Evolutionary conservation across 164 flowering plant genomes (phyloP).

Genomic region (Pachysandra terminalis): DNA sequence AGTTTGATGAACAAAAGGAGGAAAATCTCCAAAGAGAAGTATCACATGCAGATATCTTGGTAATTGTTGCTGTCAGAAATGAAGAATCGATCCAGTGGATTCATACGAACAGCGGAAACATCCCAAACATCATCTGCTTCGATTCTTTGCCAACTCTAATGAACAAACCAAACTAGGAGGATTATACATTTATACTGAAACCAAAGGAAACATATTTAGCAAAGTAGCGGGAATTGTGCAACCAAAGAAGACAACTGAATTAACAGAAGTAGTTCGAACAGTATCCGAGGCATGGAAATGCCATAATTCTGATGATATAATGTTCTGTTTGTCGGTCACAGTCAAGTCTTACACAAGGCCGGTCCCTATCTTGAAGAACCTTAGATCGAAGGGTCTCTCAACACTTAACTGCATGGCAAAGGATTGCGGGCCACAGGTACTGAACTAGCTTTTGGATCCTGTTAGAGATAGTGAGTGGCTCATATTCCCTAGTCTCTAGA

Average conservation of each 20-base stretch:
- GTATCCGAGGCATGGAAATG: conserved; percentile 86
- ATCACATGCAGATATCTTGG: conserved; percentile 51
- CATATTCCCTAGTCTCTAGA: too few relatives aligned
- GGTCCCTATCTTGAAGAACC: conserved; percentile 59
- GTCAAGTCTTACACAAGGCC: conserved; percentile 83
- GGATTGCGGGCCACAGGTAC: conserved; percentile 76
- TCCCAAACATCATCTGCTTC: too few relatives aligned
- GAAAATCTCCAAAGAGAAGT: conserved; percentile 32
- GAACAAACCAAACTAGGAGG: conserved; percentile 87
- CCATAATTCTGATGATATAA: conserved; percentile 82
- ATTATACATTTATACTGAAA: conserved; percentile 23
- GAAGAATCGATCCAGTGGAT: conserved; percentile 65
- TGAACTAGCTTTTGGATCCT: conserved; percentile 83
- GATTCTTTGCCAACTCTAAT: conserved; percentile 54
- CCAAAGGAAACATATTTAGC: conserved; percentile 33
- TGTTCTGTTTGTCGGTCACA: conserved; percentile 74
- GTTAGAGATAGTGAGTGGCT: too few relatives aligned
- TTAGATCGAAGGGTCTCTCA: conserved; percentile 82
- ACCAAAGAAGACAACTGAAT: conserved; percentile 31
- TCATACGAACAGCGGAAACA: conserved; percentile 29
- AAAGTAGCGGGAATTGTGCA: conserved; percentile 26
- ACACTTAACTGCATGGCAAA: conserved; percentile 83
- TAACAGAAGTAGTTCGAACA: conserved; percentile 48
- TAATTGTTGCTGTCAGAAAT: too few relatives aligned
- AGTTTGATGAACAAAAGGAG: conserved; percentile 20